A percentile compares a stretch with the other conserved stretches of the same genome.
Evolutionary conservation across 805 yeast species (phyloP).

Genomic region (Blastobotrys chiropterorum): DNA sequence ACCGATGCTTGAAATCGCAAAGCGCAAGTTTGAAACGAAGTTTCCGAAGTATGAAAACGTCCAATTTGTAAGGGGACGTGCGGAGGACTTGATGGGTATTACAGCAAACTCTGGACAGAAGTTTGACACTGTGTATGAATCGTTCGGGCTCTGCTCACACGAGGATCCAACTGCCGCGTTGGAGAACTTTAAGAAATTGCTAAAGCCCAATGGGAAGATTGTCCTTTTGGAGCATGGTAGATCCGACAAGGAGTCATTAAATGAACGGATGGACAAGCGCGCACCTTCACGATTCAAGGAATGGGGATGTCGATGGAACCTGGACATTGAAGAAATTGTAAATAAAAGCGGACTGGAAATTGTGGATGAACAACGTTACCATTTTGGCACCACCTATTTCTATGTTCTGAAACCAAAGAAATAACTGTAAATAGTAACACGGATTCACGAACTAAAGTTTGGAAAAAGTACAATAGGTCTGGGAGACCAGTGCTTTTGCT

Average conservation of each 20-base stretch:
- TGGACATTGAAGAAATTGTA: constrained; percentile 83
- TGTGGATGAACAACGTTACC: constrained; percentile 71
- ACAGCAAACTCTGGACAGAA: constrained; percentile 40
- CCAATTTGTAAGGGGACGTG: constrained; percentile 85
- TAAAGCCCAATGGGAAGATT: constrained; percentile 87
- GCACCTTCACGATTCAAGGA: constrained; percentile 77
- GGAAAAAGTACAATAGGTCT: no score
- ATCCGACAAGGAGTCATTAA: constrained; percentile 70
- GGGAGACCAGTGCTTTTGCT: no score
- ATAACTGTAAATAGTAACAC: no score
- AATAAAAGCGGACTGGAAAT: constrained; percentile 80
- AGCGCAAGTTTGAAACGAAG: constrained; percentile 59
- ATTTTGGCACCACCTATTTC: constrained; percentile 77
- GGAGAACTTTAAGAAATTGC: constrained; percentile 59
- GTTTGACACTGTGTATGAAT: constrained; percentile 89
- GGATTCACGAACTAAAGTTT: no score
- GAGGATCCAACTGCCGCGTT: constrained; percentile 84
- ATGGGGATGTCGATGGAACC: constrained; percentile 98
- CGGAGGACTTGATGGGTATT: constrained; percentile 67
- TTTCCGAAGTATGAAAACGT: constrained; percentile 66
- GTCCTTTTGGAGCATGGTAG: constrained; percentile 90
- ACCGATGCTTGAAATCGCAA: constrained; percentile 78
- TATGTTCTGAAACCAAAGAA: constrained; percentile 27
- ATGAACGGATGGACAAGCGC: constrained; percentile 71
- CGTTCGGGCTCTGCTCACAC: constrained; percentile 94